Percentiles rank a stretch among this genome's conserved stretches.
Evolutionary conservation across 2,329 filamentous ascomycete species (phyloP).

Genomic region (Aspergillus neoniger): DNA sequence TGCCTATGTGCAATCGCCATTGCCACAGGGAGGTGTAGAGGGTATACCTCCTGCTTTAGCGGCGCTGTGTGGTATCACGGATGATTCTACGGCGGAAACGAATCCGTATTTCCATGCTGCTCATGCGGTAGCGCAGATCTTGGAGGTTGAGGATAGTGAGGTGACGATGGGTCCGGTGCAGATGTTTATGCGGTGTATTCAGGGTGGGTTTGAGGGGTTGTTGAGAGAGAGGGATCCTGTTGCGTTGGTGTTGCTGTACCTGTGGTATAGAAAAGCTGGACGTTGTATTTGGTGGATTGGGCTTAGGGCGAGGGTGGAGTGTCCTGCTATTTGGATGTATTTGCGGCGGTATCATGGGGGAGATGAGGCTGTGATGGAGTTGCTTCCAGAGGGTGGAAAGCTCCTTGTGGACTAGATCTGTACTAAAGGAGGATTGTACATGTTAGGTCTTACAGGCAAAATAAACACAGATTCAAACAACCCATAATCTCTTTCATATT

Average conservation of each 20-base stretch:
- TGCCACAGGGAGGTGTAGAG: slow-evolving; percentile 28
- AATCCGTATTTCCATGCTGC: slow-evolving; percentile 46
- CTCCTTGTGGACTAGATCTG: no score
- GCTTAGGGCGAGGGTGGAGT: slow-evolving; percentile 46
- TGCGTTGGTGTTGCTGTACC: slow-evolving; percentile 44
- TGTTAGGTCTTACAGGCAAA: no score
- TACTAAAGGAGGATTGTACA: no score
- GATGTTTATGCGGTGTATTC: slow-evolving; percentile 39
- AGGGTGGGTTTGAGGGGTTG: slow-evolving; percentile 36
- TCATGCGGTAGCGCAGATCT: slow-evolving; percentile 39
- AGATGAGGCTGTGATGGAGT: slow-evolving; percentile 29
- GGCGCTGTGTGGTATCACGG: slow-evolving; percentile 25
- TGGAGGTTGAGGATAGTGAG: slow-evolving; percentile 30
- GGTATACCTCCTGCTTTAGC: slow-evolving; percentile 25
- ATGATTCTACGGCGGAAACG: slow-evolving; percentile 35
- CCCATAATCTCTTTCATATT: fast-evolving
- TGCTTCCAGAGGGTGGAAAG: slow-evolving; percentile 10
- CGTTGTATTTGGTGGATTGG: slow-evolving; percentile 50
- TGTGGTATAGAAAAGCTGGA: slow-evolving; percentile 48
- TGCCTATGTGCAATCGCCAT: slow-evolving; percentile 40
- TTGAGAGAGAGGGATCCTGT: slow-evolving; percentile 39
- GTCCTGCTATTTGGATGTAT: slow-evolving; percentile 46
- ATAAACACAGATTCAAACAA: no score
- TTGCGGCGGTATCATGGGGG: slow-evolving; percentile 34
- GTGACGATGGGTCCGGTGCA: slow-evolving; percentile 28